Conservation (phyloP, 352 stramenopile genomes). For the Globisporangium takayamanum region DNA sequence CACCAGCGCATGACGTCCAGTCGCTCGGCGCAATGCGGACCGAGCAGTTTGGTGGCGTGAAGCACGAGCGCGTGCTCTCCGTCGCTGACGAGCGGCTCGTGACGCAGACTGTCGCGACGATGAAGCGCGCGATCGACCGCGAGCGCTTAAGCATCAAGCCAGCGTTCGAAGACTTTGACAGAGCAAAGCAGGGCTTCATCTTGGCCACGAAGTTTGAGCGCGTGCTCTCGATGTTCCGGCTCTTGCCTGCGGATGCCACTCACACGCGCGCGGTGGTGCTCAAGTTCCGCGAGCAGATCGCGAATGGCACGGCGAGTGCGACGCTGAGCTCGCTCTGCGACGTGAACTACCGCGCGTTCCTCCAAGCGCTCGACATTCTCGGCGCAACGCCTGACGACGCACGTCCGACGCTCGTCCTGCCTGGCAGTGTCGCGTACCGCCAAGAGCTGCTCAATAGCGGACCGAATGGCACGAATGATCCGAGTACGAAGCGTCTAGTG, state of each 20-base stretch:
- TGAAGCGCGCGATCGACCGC: constrained; percentile 55
- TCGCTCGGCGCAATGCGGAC: constrained; percentile 33
- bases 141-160: constrained; percentile 76
- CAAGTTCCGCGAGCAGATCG: constrained; percentile 70
- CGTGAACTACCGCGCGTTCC: constrained; percentile 79
- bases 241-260: constrained; percentile 41
- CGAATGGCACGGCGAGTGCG: constrained; percentile 22
- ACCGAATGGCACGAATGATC: constrained; percentile 15
- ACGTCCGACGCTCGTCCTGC: constrained; percentile 26
- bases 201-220: constrained; percentile 76
- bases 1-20: constrained; percentile 47
- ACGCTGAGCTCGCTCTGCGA: constrained; percentile 72
- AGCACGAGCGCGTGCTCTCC: constrained; percentile 45
- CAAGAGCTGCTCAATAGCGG: constrained; percentile 47
- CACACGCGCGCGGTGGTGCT: constrained; percentile 49
- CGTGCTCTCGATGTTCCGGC: constrained; percentile 67
- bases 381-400: constrained; percentile 16
- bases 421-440: constrained; percentile 52
- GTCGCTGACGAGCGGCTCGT: constrained; percentile 41
- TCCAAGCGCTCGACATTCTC: constrained; percentile 55
- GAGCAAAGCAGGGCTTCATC: constrained; percentile 71
- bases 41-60: constrained; percentile 53
- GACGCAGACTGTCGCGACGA: constrained; percentile 33
- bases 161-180: constrained; percentile 80
- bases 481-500: constrained; percentile 18